A percentile compares a stretch with the other conserved stretches of the same genome.
phyloP scores from a whole-genome alignment of 2,329 filamentous ascomycete genomes.

The Colletotrichum limetticola region DNA sequence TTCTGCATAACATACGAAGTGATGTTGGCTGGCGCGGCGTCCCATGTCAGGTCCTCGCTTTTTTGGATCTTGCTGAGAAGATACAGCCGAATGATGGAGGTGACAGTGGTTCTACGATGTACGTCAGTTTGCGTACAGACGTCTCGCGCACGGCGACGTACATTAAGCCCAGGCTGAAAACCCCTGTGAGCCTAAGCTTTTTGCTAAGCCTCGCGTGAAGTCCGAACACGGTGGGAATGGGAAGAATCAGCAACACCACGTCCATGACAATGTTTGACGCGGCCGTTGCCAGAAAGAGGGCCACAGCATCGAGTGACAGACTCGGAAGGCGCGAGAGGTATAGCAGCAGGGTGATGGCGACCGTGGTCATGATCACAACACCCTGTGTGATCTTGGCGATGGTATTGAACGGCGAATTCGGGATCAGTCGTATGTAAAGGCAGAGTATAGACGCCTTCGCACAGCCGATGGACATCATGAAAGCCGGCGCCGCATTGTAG shows the following conservation, averaged over 20 bases:
- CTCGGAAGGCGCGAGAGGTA: neutral
- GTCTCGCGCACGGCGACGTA: neutral
- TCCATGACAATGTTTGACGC: neutral
- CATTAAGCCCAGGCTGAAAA: neutral
- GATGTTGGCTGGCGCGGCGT: neutral
- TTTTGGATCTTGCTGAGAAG: neutral
- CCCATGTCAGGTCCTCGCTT: neutral
- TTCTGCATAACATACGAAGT: neutral
- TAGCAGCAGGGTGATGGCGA: neutral
- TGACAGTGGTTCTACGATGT: neutral
- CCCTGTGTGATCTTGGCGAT: neutral
- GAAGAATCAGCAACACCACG: neutral
- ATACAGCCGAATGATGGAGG: neutral
- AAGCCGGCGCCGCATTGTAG: neutral
- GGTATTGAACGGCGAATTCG: fast-evolving
- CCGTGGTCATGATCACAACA: neutral
- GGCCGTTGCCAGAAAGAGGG: neutral
- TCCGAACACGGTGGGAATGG: neutral
- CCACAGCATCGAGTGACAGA: neutral
- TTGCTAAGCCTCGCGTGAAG: neutral
- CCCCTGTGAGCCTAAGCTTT: neutral
- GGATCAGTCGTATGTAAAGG: neutral
- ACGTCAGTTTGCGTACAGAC: neutral
- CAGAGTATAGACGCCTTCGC: neutral
- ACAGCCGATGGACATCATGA: neutral